A percentile compares a stretch with the other conserved stretches of the same genome.
Evolutionary conservation across 1,139 yeast species (phyloP).

Genomic region (Diutina catenulata): DNA sequence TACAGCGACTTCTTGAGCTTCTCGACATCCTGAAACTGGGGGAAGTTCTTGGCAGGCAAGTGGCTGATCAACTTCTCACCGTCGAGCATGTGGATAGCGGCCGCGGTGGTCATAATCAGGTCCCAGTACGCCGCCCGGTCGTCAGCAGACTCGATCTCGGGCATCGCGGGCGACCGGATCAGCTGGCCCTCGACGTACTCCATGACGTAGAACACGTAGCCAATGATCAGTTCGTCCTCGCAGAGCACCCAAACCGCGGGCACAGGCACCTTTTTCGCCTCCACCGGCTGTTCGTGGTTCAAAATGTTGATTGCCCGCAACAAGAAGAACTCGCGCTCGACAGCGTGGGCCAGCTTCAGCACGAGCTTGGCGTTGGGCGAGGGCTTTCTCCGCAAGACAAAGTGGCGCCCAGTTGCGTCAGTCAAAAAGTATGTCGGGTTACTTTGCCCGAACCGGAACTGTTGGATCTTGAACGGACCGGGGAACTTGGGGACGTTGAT

Average conservation of each 20-base stretch:
- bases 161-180: slow-evolving; percentile 45
- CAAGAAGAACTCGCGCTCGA: slow-evolving; percentile 51
- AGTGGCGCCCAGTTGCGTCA: slow-evolving; percentile 28
- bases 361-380: slow-evolving; percentile 41
- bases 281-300: slow-evolving; percentile 13
- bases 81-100: slow-evolving; percentile 42
- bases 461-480: slow-evolving; percentile 24
- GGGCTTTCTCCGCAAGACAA: slow-evolving; percentile 52
- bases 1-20: slow-evolving; percentile 21
- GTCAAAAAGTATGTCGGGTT: slow-evolving; percentile 50
- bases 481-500: slow-evolving; percentile 7
- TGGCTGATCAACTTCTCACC: slow-evolving; percentile 29
- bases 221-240: slow-evolving; percentile 39
- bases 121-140: slow-evolving; percentile 29
- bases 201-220: slow-evolving; percentile 48
- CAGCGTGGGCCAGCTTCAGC: slow-evolving; percentile 52
- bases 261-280: slow-evolving; percentile 30
- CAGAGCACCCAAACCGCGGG: slow-evolving; percentile 37
- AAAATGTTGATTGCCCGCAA: slow-evolving; percentile 32
- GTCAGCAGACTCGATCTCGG: slow-evolving; percentile 17
- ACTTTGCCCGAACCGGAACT: slow-evolving; percentile 56
- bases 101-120: slow-evolving; percentile 38
- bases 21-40: slow-evolving; percentile 26
- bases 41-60: slow-evolving; percentile 36
- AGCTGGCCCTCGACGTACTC: slow-evolving; percentile 49